Conservation (phyloP, 352 stramenopile genomes). For the Phytophthora pini region DNA sequence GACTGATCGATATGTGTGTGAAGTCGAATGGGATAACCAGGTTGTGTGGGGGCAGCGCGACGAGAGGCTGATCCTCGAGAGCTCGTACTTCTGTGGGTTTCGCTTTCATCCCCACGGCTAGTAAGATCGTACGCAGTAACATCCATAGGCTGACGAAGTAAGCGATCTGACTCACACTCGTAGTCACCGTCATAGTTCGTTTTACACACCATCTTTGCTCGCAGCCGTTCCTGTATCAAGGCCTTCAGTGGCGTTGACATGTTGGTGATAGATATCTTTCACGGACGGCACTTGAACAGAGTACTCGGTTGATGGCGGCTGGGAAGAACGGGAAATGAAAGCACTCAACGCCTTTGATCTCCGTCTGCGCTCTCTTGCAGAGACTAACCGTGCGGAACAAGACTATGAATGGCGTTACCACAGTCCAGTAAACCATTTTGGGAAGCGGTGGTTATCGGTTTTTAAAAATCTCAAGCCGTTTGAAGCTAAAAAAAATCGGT, state of each 20-base stretch:
- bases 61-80: constrained; percentile 12
- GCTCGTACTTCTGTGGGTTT: background rate
- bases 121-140: constrained; percentile 28
- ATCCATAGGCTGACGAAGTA: constrained; percentile 20
- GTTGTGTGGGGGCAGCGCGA: constrained; percentile 2
- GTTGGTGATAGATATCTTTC: background rate
- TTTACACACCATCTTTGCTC: constrained; percentile 68
- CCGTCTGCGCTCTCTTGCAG: constrained; percentile 1
- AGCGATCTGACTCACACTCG: constrained; percentile 21
- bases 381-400: background rate
- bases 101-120: constrained; percentile 9
- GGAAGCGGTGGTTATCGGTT: constrained; percentile 17
- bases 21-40: constrained; percentile 24
- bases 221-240: constrained; percentile 75
- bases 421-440: constrained; percentile 18
- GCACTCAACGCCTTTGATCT: background rate
- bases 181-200: constrained; percentile 28
- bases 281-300: background rate
- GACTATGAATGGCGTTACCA: constrained; percentile 8
- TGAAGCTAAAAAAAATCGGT: constrained; percentile 10
- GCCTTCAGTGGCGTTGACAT: constrained; percentile 76
- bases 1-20: constrained; percentile 42
- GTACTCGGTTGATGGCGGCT: constrained; percentile 7
- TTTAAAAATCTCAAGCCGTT: constrained; percentile 4
- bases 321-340: constrained; percentile 37